Base-by-base conservation (phyloP, 2,329 filamentous ascomycete genomes). In the Uncinocarpus reesii region DNA sequence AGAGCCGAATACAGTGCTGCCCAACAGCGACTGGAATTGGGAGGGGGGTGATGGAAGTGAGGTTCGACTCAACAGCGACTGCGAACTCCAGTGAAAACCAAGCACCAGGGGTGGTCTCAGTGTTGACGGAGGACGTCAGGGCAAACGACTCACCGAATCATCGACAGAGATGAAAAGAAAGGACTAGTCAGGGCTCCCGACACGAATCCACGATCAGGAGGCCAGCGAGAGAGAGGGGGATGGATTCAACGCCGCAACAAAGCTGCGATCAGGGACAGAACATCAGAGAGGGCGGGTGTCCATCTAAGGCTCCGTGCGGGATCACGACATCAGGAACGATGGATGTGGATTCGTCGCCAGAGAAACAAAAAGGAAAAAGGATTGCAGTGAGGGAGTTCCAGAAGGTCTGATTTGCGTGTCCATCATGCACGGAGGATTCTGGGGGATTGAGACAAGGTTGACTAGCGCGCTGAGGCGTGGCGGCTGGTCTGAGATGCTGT, bases 371-470 rank as follows among this genome's bases (percentile, higher is more conserved):
- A 20, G 26, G 41, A 28, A 28, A 7, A 28, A 34, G 16, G 40
- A 42, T 31, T n/a, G n/a, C n/a, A n/a, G n/a, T n/a, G n/a, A n/a
- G n/a, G n/a, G n/a, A n/a, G n/a, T 16, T 28, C 11, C 28, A 31
- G 16, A 16, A 31, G 13, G 20, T 35, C 13, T 35, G 42, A 45
- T 23, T 35, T 45, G 35, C 42, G 16, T 45, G 42, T 45, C 29
- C 16, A 13, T 36, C 18, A 11, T 35, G 32, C 43, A 47, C n/a
- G n/a, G n/a, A n/a, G n/a, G 43, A 47, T 15, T 38, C 26, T 37
- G 34, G 43, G 32, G 34, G 43, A 28, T 37, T 37, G 32, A 47
- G 43, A 47, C 35, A 38, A 47, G 43, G 35, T 38, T 47, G 18
- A 35, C 43, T 47, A 38, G 43, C 20, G 29, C 29, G 15, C 29